Evolutionary conservation across 2,329 filamentous ascomycete species (phyloP), one percentile per base, ranked within the genome.

Genomic region (Pyricularia sp.): DNA sequence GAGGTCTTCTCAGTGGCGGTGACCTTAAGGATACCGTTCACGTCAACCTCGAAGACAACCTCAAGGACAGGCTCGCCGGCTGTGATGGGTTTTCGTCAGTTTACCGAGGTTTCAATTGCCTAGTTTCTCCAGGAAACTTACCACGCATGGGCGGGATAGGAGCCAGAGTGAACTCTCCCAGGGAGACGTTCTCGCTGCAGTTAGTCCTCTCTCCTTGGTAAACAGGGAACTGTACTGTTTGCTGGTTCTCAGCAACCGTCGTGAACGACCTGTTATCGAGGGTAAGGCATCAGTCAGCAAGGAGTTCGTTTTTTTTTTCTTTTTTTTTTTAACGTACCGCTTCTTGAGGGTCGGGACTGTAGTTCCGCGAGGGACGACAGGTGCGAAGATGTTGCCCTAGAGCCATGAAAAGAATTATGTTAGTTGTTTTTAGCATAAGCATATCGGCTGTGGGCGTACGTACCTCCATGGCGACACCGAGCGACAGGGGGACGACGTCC

Each of bases 11-110:
- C 94, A 62, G 93, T 97, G 71, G 94, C 94, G 69, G 93, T 97
- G 74, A 97, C 94, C 88, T 99, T 99, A 71, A 99, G 88, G 78
- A 97, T 96, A 88, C 94, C 94, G 84, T 99, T 99, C 85, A 97
- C 63, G 72, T 99, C 94, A 75, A 99, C 94, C 83, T 99, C 94
- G 81, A 99, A 97, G 78, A 97, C 92, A 72, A 93, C 90, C 82
- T 99, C 94, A 60, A 99, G 89, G 70, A 96, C 93, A 72, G 94
- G 90, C 77, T 99, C 94, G 77, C 94, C 93, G 74, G 94, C 93
- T 59, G 55, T 24, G 7, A 59, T 3, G 1, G 4, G 13, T 1
- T 6, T 19, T 28, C 1, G 55, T 59, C 7, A 59, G 55, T 28
- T 28, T 28, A 12, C 5, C 30, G 8, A 7, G 16, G 1, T 19